phyloP scores from a whole-genome alignment of 768 basidiomycete species.

The Tremella fuciformis region DNA sequence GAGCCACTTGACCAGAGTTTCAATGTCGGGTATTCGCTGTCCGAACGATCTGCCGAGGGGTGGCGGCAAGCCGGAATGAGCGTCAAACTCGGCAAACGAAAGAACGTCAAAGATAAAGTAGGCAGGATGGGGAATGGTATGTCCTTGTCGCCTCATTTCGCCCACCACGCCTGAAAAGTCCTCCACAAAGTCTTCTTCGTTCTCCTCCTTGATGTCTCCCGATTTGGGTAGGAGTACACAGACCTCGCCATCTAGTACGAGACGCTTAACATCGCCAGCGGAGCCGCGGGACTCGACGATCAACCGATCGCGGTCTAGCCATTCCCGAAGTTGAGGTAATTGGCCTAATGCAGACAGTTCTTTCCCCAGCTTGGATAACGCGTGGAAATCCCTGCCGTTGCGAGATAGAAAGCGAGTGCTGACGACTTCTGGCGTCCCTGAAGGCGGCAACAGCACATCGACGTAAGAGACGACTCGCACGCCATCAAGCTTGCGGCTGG shows the following conservation, averaged over 20 bases:
- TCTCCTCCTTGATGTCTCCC: neutral
- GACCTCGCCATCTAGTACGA: constrained; percentile 50
- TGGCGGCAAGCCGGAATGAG: neutral
- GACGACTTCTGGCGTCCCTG: constrained; percentile 9
- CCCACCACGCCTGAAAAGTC: constrained; percentile 44
- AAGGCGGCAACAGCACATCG: constrained; percentile 30
- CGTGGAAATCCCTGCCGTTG: constrained; percentile 36
- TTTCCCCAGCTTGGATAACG: constrained; percentile 30
- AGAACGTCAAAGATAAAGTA: constrained; percentile 46
- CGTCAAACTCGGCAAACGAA: constrained; percentile 21
- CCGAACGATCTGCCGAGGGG: constrained; percentile 33
- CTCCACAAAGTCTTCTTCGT: constrained; percentile 28
- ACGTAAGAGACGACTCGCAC: constrained; percentile 39
- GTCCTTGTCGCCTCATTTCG: constrained; percentile 25
- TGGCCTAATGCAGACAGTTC: constrained; percentile 19
- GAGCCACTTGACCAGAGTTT: constrained; percentile 26
- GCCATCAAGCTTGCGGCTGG: constrained; percentile 49
- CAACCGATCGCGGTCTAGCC: constrained; percentile 22
- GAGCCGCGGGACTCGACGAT: constrained; percentile 11
- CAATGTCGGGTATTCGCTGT: constrained; percentile 29
- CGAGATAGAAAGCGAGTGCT: constrained; percentile 36
- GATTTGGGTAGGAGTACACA: constrained; percentile 35
- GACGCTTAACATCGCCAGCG: constrained; percentile 29
- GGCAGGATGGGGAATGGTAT: constrained; percentile 25
- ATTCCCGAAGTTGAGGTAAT: constrained; percentile 21